Evolutionary conservation across 2,329 filamentous ascomycete genomes (phyloP).

Genomic region (Talaromyces sp.): DNA sequence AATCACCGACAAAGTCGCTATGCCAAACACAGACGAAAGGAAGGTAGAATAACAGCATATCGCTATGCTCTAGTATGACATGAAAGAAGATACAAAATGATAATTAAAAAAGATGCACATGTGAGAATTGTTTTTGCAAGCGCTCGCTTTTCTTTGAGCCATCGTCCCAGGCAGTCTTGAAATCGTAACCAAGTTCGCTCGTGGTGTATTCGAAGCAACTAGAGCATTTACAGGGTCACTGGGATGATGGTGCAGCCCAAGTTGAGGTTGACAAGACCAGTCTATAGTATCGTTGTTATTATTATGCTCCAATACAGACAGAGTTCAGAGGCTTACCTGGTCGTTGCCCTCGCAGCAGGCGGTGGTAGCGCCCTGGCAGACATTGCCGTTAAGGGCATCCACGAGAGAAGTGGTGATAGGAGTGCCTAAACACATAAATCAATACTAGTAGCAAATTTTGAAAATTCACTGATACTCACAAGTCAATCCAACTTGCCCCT

Average conservation of each 20-base stretch:
- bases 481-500: conserved; percentile 13
- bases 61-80: conserved; percentile 7
- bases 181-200: conserved; percentile 5
- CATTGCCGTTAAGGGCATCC: conserved; percentile 10
- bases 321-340: neutral
- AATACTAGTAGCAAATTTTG: neutral
- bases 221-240: conserved; percentile 6
- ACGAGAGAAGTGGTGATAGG: conserved; percentile 11
- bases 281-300: neutral
- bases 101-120: neutral
- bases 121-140: neutral
- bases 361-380: conserved; percentile 2
- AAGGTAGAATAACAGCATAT: conserved; percentile 1
- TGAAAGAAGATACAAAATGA: conserved; percentile 1
- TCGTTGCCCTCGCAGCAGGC: neutral
- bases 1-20: conserved; percentile 3
- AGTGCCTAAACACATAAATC: neutral
- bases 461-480: neutral
- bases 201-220: neutral
- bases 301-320: neutral
- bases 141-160: neutral
- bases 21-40: conserved; percentile 3
- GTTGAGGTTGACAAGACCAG: conserved; percentile 12
- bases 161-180: neutral
- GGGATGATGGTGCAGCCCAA: conserved; percentile 12